Percentiles rank a stretch among this genome's conserved stretches.
Conservation (phyloP, 768 basidiomycete species). For the Sarcodon aspratus region DNA sequence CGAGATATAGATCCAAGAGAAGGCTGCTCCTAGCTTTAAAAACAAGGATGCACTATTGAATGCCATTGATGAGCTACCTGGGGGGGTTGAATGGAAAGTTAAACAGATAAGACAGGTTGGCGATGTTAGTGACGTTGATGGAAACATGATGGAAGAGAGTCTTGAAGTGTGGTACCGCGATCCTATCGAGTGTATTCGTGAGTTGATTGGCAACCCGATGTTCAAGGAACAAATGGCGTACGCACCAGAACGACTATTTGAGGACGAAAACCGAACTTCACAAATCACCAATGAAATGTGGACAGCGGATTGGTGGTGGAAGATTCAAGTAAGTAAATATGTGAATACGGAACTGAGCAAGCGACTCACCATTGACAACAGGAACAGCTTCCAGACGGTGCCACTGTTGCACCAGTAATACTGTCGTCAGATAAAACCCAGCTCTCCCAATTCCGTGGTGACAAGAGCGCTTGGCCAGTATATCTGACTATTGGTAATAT, state of each 20-base stretch:
- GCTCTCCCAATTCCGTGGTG: too few species aligned
- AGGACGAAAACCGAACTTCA: too few species aligned
- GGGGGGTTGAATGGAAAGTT: neutral
- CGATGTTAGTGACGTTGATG: neutral
- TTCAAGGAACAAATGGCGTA: too few species aligned
- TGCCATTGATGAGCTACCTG: constrained; percentile 1
- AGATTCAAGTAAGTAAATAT: too few species aligned
- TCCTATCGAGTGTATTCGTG: constrained; percentile 22
- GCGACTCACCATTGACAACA: too few species aligned
- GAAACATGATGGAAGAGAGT: constrained; percentile 14
- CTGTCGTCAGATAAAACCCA: neutral
- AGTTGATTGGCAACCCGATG: too few species aligned
- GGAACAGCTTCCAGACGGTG: neutral
- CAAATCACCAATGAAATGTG: too few species aligned
- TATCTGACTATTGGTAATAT: neutral
- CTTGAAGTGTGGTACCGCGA: constrained; percentile 16
- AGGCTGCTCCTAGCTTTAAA: too few species aligned
- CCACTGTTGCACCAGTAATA: neutral
- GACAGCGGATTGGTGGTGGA: too few species aligned
- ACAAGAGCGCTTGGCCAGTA: neutral
- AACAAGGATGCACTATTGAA: neutral
- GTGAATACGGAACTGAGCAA: too few species aligned
- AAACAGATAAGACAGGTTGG: constrained; percentile 1
- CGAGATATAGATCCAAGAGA: too few species aligned
- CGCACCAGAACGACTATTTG: too few species aligned